A percentile compares a stretch with the other conserved stretches of the same genome.
Evolutionary conservation across 23 red algal genomes (phyloP).

Genomic region (Agarophyton chilense): DNA sequence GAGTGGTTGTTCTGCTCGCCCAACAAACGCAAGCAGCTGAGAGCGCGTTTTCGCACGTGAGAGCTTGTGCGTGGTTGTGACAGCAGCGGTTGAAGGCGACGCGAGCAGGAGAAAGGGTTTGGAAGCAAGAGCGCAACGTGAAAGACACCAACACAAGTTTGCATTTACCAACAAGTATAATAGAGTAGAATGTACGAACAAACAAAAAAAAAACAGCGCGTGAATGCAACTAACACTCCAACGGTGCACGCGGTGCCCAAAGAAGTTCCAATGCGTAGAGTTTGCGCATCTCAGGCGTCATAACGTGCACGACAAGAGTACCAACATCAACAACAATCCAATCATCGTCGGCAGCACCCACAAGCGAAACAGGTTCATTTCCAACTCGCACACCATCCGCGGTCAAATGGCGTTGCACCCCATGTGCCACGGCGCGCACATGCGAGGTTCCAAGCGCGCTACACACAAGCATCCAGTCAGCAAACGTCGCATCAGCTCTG

Average conservation of each 20-base stretch:
- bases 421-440: constrained; percentile 50
- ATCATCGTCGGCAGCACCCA: constrained; percentile 13
- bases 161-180: too few species aligned
- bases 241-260: constrained; percentile 36
- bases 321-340: constrained; percentile 76
- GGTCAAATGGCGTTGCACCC: constrained; percentile 15
- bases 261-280: constrained; percentile 54
- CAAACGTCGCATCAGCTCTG: constrained; percentile 40
- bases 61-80: constrained; percentile 25
- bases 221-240: too few species aligned
- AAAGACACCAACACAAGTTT: too few species aligned
- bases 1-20: too few species aligned
- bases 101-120: too few species aligned
- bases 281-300: constrained; percentile 34
- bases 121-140: too few species aligned
- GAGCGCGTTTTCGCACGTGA: constrained; percentile 38
- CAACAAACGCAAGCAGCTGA: too few species aligned
- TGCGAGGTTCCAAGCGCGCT: constrained; percentile 25
- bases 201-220: too few species aligned
- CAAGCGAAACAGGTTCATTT: constrained; percentile 29
- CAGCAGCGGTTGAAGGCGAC: too few species aligned
- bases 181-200: too few species aligned
- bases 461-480: constrained; percentile 43
- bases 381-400: constrained; percentile 16
- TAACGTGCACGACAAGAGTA: constrained; percentile 63